These are phyloP conservation scores for Alternaria brassicae DNA, from an alignment of 2,329 filamentous ascomycete genomes.

Conservation along the genomic window DNA sequence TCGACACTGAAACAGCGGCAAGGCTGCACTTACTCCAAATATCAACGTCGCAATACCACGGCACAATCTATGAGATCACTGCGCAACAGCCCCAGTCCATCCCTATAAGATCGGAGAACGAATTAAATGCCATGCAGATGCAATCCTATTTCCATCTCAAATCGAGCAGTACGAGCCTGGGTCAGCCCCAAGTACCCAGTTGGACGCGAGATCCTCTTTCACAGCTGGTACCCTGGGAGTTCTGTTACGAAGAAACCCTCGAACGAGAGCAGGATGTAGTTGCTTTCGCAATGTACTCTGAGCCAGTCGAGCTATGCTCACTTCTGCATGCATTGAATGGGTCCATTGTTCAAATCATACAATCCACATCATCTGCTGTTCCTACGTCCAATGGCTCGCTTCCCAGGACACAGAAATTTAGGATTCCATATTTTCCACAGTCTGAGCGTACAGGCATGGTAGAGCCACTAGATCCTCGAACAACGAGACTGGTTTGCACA, in stretches of 20 bases:
- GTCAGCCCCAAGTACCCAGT: conserved; percentile 32
- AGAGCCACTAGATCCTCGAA: conserved; percentile 62
- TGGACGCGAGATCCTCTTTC: conserved; percentile 67
- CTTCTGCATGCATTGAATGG: conserved; percentile 73
- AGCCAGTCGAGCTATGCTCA: conserved; percentile 65
- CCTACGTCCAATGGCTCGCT: conserved; percentile 37
- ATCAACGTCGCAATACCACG: conserved; percentile 45
- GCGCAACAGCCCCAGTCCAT: conserved; percentile 55
- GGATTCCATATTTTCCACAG: conserved; percentile 67
- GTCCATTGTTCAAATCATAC: conserved; percentile 71
- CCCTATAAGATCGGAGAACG: conserved; percentile 65
- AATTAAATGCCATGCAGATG: conserved; percentile 76
- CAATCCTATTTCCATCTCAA: conserved; percentile 76
- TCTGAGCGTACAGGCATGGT: conserved; percentile 55
- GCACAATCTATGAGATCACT: conserved; percentile 61
- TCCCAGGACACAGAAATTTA: conserved; percentile 57
- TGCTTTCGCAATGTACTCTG: conserved; percentile 73
- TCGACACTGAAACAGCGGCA: conserved; percentile 64
- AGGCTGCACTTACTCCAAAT: conserved; percentile 62
- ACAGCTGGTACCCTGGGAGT: conserved; percentile 64
- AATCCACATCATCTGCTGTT: conserved; percentile 59
- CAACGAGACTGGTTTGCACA: conserved; percentile 67
- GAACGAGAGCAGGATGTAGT: conserved; percentile 59
- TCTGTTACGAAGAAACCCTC: conserved; percentile 63
- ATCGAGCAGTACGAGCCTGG: conserved; percentile 14